Conservation (phyloP, 2,329 filamentous ascomycete genomes). For the Fusarium redolens region DNA sequence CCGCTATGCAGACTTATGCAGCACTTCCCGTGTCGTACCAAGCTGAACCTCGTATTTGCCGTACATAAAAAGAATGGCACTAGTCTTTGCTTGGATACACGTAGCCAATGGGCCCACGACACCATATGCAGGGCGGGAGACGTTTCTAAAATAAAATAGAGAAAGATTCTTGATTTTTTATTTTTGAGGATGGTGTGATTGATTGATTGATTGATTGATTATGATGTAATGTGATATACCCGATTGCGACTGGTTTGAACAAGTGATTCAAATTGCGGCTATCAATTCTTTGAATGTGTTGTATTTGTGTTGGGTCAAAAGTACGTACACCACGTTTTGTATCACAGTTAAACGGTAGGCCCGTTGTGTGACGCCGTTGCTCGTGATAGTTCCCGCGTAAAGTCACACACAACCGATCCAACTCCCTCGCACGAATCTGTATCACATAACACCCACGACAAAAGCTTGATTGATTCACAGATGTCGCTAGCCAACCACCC, state of each 20-base stretch:
- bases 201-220: background rate
- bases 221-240: background rate
- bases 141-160: slow-evolving; percentile 5
- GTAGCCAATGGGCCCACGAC: slow-evolving; percentile 14
- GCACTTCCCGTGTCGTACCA: slow-evolving; percentile 25
- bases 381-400: background rate
- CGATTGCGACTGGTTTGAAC: background rate
- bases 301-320: background rate
- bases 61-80: slow-evolving; percentile 1
- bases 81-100: slow-evolving; percentile 23
- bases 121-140: slow-evolving; percentile 6
- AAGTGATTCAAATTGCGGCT: background rate
- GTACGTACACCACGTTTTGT: background rate
- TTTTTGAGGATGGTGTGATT: background rate
- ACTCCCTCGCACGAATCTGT: background rate
- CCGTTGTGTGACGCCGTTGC: slow-evolving; percentile 3
- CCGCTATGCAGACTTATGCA: slow-evolving; percentile 19
- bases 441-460: background rate
- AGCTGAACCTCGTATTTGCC: slow-evolving; percentile 35
- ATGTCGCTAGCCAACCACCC: background rate
- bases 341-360: background rate
- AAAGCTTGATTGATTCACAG: background rate
- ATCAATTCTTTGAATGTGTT: background rate
- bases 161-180: background rate
- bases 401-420: background rate